Evolutionary conservation across 1,139 yeast species (phyloP).

Genomic region (Saccharomyces hybrid): DNA sequence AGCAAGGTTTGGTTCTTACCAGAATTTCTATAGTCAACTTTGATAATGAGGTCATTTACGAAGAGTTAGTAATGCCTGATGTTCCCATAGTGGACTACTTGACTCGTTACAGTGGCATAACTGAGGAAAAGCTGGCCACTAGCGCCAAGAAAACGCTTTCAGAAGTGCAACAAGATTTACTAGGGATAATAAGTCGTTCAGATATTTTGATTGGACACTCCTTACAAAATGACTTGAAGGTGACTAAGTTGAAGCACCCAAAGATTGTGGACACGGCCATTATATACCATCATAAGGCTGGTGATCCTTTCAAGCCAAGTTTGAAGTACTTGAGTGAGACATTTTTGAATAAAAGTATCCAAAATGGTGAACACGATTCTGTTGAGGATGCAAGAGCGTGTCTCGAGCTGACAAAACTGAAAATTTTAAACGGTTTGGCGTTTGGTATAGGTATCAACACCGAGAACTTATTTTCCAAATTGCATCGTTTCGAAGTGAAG

Average conservation of each 20-base stretch:
- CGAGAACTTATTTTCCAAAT: constrained; percentile 35
- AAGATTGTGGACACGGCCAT: constrained; percentile 62
- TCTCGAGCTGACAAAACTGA: constrained; percentile 63
- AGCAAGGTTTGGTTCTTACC: constrained; percentile 58
- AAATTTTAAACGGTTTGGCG: constrained; percentile 55
- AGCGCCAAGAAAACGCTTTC: constrained; percentile 53
- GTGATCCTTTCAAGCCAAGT: constrained; percentile 74
- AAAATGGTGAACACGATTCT: constrained; percentile 74
- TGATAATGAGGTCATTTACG: constrained; percentile 53
- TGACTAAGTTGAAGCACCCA: constrained; percentile 53
- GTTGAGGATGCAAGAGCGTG: constrained; percentile 81
- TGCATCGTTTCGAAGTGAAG: constrained; percentile 32
- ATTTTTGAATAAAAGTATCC: constrained; percentile 54
- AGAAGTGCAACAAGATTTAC: constrained; percentile 59
- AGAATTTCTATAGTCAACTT: constrained; percentile 70
- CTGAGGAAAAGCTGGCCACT: constrained; percentile 52
- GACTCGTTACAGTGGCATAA: constrained; percentile 82
- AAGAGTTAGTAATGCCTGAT: constrained; percentile 69
- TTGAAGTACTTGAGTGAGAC: constrained; percentile 58
- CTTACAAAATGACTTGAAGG: constrained; percentile 58
- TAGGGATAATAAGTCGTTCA: constrained; percentile 39
- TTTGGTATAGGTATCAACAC: constrained; percentile 52
- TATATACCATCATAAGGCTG: constrained; percentile 65
- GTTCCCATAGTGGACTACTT: constrained; percentile 70
- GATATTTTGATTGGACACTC: constrained; percentile 72